A percentile compares a stretch with the other conserved stretches of the same genome.
These are phyloP conservation scores for Eucalyptus erythrocorys DNA, from an alignment of 345 rosid genomes.

Conservation along the genomic window DNA sequence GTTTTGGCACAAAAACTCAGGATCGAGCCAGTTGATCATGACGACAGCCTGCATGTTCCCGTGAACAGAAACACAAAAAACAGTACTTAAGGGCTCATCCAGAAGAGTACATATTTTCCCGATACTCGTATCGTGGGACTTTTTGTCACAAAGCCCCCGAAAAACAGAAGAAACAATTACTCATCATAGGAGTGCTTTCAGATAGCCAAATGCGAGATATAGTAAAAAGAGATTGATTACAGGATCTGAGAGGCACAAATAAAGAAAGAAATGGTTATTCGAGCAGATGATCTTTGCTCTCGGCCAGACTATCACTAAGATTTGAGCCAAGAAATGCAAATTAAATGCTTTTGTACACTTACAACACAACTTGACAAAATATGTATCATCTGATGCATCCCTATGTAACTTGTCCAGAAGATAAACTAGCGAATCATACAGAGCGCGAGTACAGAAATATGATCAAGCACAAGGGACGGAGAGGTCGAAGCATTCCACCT, in stretches of 20 bases:
- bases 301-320: not conserved
- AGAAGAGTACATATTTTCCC: not conserved
- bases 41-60: not conserved
- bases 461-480: not conserved
- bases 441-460: not conserved
- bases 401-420: not conserved
- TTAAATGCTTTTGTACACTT: not conserved
- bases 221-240: not conserved
- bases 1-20: not conserved
- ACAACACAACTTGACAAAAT: not conserved
- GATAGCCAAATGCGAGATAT: not conserved
- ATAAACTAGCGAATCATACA: not conserved
- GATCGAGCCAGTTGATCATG: not conserved
- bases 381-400: not conserved
- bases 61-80: not conserved
- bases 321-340: not conserved
- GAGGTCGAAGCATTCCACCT: constrained; percentile 30
- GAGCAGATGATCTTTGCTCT: not conserved
- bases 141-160: not conserved
- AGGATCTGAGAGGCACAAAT: not conserved
- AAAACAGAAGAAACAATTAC: not conserved
- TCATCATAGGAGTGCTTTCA: not conserved
- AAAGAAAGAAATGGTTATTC: not conserved
- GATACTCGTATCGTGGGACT: not conserved
- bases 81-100: not conserved